A percentile compares a stretch with the other conserved stretches of the same genome.
Evolutionary conservation across 1,284 basidiomycete genomes (phyloP).

Genomic region (Ceratobasidium sp.): DNA sequence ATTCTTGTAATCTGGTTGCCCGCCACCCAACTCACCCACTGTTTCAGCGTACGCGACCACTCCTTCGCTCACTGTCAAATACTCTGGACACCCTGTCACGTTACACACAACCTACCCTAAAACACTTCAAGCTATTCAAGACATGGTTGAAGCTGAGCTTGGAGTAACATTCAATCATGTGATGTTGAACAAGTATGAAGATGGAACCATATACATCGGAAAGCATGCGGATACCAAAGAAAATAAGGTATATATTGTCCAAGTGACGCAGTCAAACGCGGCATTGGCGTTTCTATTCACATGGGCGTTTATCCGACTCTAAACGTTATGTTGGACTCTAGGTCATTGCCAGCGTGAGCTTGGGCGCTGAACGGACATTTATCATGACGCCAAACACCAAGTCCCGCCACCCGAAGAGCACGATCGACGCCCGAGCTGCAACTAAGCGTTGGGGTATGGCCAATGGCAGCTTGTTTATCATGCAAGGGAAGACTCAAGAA

Average conservation of each 20-base stretch:
- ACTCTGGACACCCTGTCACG: conserved; percentile 53
- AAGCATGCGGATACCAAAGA: conserved; percentile 52
- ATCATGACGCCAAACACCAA: conserved; percentile 53
- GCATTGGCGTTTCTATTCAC: not conserved
- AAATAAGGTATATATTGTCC: conserved; percentile 46
- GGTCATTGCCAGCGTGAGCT: conserved; percentile 57
- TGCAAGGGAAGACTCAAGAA: conserved; percentile 59
- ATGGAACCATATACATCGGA: conserved; percentile 56
- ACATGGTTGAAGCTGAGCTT: conserved; percentile 50
- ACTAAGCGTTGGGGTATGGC: conserved; percentile 50
- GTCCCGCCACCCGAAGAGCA: conserved; percentile 45
- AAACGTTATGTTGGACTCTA: conserved; percentile 47
- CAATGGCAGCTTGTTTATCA: conserved; percentile 58
- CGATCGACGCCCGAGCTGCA: conserved; percentile 38
- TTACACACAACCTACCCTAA: conserved; percentile 55
- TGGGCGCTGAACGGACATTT: conserved; percentile 58
- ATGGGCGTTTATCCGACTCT: not conserved
- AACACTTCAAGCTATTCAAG: conserved; percentile 51
- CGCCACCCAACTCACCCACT: not conserved
- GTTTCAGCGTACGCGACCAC: conserved; percentile 52
- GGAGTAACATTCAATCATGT: conserved; percentile 58
- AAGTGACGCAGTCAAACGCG: conserved; percentile 5
- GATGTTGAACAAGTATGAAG: conserved; percentile 59
- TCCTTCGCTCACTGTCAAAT: conserved; percentile 51
- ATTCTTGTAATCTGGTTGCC: conserved; percentile 4